Conservation (phyloP, 176 grass and related monocot species). For the sorghum (Sorghum bicolor) region Sorghum_bicolor_NCBIv3 NC_012870.2:77337501-77338000, state of each 20-base stretch:
- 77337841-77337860: not conserved
- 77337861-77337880: not conserved
- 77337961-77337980: not conserved
- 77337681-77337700: not conserved
- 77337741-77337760: not conserved
- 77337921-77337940: not conserved
- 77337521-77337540: not conserved
- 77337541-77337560: not conserved
- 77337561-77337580: not conserved
- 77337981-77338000: not conserved
- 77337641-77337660: not conserved
- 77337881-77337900: not conserved
- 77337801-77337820: not conserved
- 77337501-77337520: not conserved
- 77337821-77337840: not conserved
- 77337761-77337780: not conserved
- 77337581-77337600: not conserved
- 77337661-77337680: not conserved
- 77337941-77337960: not conserved
- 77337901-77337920: not conserved
- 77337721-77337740: not conserved
- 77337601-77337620: not conserved
- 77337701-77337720: not conserved
- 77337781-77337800: not conserved
- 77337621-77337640: not conserved